Base-by-base conservation (phyloP, 2,329 filamentous ascomycete species). In the Metarhizium rileyi region DNA sequence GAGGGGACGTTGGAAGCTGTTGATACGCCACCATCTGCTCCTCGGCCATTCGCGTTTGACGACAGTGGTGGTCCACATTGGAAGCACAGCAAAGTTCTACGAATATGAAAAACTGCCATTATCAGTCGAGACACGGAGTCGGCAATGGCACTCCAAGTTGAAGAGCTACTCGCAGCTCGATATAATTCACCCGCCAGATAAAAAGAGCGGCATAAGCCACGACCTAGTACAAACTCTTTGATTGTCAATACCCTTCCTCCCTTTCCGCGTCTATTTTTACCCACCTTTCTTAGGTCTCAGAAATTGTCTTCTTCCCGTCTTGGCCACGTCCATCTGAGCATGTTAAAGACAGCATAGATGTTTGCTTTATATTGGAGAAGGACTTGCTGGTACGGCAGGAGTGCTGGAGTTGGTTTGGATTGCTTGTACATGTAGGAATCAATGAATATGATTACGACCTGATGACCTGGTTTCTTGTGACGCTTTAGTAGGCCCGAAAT, bases 371-470 rank as follows among this genome's bases (percentile, higher is more conserved):
- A 26, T 9, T 48, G 36, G 35, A 42, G 38, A 42, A 14, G 38
- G 20, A 25, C 20, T 28, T n/a, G 25, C 20, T 30, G 38, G 46
- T 30, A 22, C 35, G 27, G 36, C 23, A 18, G 46, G 18, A 48
- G 46, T 33, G 25, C 30, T 16, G 36, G 46, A 42, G 33, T 42
- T 42, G 46, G 25, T 5, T 48, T 48, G 46, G 30, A 36, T 47
- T 47, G 35, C 22, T 30, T 48, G 38, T 42, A 48, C 18, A 48
- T 48, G 38, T 36, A 43, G 46, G 27, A 35, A 47, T 28, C 20
- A 44, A 33, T 35, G 46, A 40, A 48, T 36, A 48, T 43, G 18
- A 35, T 26, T 43, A 48, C 30, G 46, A 26, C 46, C 35, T 20
- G 16, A 20, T 38, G 35, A 12, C 7, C 28, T 30, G 28, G 7